These are phyloP conservation scores for Tetrapisispora iriomotensis DNA, from an alignment of 805 yeast genomes.

Conservation along the genomic window DNA sequence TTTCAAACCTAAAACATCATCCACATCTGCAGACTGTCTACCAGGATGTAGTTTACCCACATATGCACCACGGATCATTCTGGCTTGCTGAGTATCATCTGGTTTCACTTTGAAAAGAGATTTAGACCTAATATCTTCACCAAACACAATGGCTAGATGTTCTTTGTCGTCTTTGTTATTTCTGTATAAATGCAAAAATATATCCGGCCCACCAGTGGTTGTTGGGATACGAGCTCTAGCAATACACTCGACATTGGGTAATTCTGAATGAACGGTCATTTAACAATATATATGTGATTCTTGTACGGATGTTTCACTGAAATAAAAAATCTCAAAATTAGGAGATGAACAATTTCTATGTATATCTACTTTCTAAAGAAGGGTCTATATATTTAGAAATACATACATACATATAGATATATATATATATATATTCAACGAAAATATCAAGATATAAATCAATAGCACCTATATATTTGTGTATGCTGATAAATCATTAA, in stretches of 20 bases:
- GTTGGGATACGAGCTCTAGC: slow-evolving; percentile 97
- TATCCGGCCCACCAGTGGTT: slow-evolving; percentile 91
- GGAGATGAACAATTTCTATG: no score
- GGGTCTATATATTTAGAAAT: no score
- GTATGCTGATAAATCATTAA: no score
- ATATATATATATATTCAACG: no score
- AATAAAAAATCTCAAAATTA: no score
- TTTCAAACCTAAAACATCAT: slow-evolving; percentile 34
- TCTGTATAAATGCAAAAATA: slow-evolving; percentile 79
- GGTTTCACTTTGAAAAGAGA: slow-evolving; percentile 49
- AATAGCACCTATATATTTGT: no score
- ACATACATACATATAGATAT: no score
- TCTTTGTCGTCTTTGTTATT: slow-evolving; percentile 85
- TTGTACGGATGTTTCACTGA: no score
- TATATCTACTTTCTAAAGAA: no score
- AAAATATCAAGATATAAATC: no score
- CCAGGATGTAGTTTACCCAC: slow-evolving; percentile 88
- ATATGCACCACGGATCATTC: slow-evolving; percentile 99
- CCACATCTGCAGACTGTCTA: slow-evolving; percentile 56
- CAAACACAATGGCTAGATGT: slow-evolving; percentile 94
- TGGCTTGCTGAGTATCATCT: slow-evolving; percentile 64
- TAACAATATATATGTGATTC: background rate
- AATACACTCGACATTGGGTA: slow-evolving; percentile 77
- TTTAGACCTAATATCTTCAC: slow-evolving; percentile 77
- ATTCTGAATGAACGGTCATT: slow-evolving; percentile 7